Base-by-base conservation (phyloP, 2,329 filamentous ascomycete species). In the Nothophaeocryptopus gaeumannii region DNA sequence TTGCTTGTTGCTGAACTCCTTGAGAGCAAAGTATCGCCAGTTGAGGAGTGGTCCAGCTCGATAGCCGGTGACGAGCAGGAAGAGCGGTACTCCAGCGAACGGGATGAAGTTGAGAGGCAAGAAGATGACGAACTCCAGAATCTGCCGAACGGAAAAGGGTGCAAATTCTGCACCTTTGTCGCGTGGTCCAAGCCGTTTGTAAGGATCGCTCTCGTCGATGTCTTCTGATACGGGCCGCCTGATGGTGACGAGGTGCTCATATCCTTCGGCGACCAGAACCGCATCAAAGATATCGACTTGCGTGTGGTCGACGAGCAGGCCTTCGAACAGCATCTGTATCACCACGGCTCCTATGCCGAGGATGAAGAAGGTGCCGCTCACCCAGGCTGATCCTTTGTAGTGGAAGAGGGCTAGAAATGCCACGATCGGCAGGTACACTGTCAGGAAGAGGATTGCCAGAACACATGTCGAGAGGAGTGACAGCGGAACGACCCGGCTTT, bases 341-440 rank as follows among this genome's bases (percentile, higher is more conserved):
- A 85, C 75, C 1, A 81, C 79, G 3, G 80, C 78, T 8, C 80
- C 81, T 67, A 85, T 80, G 8, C 79, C 81, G 2, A 99, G 77
- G 0, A 96, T 88, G 39, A 97, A 76, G 55, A 97, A 85, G 0
- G 88, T 83, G 2, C 87, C 90, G 62, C 89, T 96, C 50, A 96
- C 72, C 88, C 89, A 95, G n/a, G 93, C 93, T 29, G 84, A 85
- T 51, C 83, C 71, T 20, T 60, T 80, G 48, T 58, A 87, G 62
- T 97, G 91, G 68, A 96, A 97, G 59, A 97, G 81, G 12, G 87
- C 84, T 15, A 99, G 79, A 63, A 99, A 88, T 1, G 88, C 88
- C 48, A 89, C 89, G 67, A 97, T 89, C 0, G 92, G 92, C 2
- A 96, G 72, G 61, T 95, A 97, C 1, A 89, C 78, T 70, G 93